phyloP scores from a whole-genome alignment of 2,329 filamentous ascomycete species.

The Diaporthe longicolla region DNA sequence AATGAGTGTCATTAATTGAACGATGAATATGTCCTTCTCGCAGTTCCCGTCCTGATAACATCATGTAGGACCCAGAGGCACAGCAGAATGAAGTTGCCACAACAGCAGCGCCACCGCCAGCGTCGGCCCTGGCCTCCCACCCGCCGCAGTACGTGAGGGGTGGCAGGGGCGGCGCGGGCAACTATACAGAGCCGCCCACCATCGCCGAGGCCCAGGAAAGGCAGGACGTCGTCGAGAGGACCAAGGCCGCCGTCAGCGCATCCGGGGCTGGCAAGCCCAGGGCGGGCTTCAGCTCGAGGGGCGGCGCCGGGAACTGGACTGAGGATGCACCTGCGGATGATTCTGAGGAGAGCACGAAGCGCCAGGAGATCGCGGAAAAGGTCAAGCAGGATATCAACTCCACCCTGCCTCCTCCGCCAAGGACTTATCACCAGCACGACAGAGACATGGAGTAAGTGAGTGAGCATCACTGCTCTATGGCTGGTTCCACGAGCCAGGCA shows the following conservation, averaged over 20 bases:
- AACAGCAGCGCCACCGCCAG: not conserved
- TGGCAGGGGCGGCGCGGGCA: constrained; percentile 75
- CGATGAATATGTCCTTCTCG: not conserved
- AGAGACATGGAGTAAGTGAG: constrained; percentile 44
- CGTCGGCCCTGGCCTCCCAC: constrained; percentile 28
- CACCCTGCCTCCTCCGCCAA: constrained; percentile 62
- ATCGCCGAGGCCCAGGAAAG: constrained; percentile 52
- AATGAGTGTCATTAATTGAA: not conserved
- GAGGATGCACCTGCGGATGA: constrained; percentile 46
- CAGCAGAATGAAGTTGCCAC: constrained; percentile 44
- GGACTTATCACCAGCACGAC: constrained; percentile 55
- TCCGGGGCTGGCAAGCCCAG: constrained; percentile 46
- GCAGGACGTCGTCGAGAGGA: constrained; percentile 53
- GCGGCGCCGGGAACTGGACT: constrained; percentile 71
- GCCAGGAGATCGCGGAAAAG: constrained; percentile 58
- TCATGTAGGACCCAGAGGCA: constrained; percentile 56
- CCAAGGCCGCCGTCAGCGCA: constrained; percentile 52
- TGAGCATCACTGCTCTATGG: not conserved
- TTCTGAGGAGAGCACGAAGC: constrained; percentile 51
- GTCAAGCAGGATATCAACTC: constrained; percentile 62
- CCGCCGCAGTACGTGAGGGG: constrained; percentile 55
- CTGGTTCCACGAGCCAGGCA: not conserved
- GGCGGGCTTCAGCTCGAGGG: constrained; percentile 60
- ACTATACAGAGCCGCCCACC: constrained; percentile 62
- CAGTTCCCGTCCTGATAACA: not conserved